Evolutionary conservation across 2,329 filamentous ascomycete genomes (phyloP).

Genomic region (Cladophialophora chaetospira): DNA sequence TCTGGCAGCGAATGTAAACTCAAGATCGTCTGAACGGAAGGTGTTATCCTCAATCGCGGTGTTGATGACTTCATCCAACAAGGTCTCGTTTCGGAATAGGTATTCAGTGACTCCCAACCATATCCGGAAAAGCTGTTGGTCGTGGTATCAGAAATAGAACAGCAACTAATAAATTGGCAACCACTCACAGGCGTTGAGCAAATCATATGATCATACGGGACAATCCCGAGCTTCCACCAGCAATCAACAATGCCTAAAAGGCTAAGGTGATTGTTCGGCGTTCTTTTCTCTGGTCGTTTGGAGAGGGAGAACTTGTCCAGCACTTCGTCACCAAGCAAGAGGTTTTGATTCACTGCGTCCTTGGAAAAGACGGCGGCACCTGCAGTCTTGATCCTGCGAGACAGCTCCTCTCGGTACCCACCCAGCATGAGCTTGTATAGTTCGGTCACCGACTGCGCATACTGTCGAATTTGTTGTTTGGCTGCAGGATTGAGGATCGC

Average conservation of each 20-base stretch:
- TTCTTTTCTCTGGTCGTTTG: slow-evolving; percentile 63
- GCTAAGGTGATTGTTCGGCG: slow-evolving; percentile 91
- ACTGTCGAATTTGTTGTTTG: slow-evolving; percentile 89
- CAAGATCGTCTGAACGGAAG: slow-evolving; percentile 92
- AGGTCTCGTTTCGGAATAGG: slow-evolving; percentile 77
- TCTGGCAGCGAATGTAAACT: slow-evolving; percentile 95
- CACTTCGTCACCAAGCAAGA: slow-evolving; percentile 76
- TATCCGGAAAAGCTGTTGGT: slow-evolving; percentile 74
- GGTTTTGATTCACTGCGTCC: slow-evolving; percentile 56
- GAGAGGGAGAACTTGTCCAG: slow-evolving; percentile 88
- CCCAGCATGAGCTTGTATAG: slow-evolving; percentile 97
- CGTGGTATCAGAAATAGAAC: slow-evolving; percentile 18
- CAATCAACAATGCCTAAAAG: slow-evolving; percentile 97
- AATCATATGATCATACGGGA: slow-evolving; percentile 99
- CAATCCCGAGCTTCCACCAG: slow-evolving; percentile 90
- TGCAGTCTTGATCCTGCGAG: slow-evolving; percentile 74
- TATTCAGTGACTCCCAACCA: slow-evolving; percentile 98
- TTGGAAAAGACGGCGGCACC: slow-evolving; percentile 69
- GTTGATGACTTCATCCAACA: slow-evolving; percentile 81
- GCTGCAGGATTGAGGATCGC: slow-evolving; percentile 96
- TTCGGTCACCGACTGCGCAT: slow-evolving; percentile 87
- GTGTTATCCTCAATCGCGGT: slow-evolving; percentile 87
- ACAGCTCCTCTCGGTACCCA: slow-evolving; percentile 74
- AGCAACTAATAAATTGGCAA: neutral
- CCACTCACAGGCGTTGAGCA: slow-evolving; percentile 80